These are phyloP conservation scores for Macrolepiota fuliginosa DNA, from an alignment of 768 basidiomycete genomes.

Conservation along the genomic window DNA sequence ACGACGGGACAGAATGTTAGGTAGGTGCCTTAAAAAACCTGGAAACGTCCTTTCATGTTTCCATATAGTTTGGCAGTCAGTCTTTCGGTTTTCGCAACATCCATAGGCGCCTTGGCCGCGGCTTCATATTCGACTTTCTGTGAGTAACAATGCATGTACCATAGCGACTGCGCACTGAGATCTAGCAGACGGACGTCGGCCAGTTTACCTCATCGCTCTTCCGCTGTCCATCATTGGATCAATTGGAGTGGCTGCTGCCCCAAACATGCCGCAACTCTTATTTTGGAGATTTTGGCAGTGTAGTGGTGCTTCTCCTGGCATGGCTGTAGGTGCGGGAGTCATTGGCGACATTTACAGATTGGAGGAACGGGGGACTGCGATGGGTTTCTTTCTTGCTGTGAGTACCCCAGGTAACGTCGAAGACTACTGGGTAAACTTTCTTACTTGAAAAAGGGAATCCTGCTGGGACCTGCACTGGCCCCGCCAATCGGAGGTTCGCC, in stretches of 20 bases:
- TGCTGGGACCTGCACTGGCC: slow-evolving; percentile 61
- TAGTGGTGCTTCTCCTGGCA: slow-evolving; percentile 55
- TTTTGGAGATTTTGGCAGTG: slow-evolving; percentile 66
- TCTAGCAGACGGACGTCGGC: slow-evolving; percentile 58
- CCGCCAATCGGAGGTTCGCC: slow-evolving; percentile 52
- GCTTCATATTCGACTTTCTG: slow-evolving; percentile 39
- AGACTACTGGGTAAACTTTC: background rate
- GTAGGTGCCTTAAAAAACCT: slow-evolving; percentile 23
- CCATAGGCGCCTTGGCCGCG: slow-evolving; percentile 30
- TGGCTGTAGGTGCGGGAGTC: slow-evolving; percentile 56
- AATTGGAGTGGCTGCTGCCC: slow-evolving; percentile 52
- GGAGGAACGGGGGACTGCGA: slow-evolving; percentile 57
- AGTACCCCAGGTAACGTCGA: slow-evolving; percentile 11
- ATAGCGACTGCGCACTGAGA: background rate
- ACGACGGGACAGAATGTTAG: slow-evolving; percentile 57
- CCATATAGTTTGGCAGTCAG: slow-evolving; percentile 32
- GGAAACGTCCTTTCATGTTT: background rate
- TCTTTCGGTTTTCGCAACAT: slow-evolving; percentile 30
- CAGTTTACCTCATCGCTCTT: slow-evolving; percentile 55
- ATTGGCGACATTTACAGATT: slow-evolving; percentile 67
- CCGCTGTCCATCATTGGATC: slow-evolving; percentile 61
- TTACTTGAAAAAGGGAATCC: slow-evolving; percentile 34
- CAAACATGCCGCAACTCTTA: slow-evolving; percentile 44
- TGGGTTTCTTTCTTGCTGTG: slow-evolving; percentile 59
- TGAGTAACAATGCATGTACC: slow-evolving; percentile 15